phyloP scores from a whole-genome alignment of 345 rosid species.

The Gossypium stocksii region DNA sequence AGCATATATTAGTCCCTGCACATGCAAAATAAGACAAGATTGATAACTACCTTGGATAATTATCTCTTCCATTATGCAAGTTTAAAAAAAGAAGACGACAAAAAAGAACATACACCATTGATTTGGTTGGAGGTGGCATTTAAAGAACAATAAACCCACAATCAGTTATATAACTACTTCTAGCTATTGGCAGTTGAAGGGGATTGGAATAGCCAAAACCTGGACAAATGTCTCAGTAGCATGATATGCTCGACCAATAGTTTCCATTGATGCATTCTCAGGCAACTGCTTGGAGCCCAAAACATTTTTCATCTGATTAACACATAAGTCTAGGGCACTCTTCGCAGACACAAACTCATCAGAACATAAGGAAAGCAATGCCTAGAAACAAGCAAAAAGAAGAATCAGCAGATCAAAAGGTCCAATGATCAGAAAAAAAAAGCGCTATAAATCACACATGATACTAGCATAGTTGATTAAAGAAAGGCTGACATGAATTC shows the following conservation, averaged over 20 bases:
- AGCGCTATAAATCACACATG: not conserved
- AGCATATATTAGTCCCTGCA: constrained; percentile 82
- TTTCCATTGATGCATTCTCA: constrained; percentile 85
- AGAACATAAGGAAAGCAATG: constrained; percentile 80
- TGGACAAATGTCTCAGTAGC: constrained; percentile 88
- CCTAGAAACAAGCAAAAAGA: constrained; percentile 45
- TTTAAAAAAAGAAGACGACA: not conserved
- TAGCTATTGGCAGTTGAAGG: not conserved
- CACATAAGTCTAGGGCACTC: constrained; percentile 74
- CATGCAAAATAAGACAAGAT: constrained; percentile 18
- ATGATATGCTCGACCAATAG: constrained; percentile 84
- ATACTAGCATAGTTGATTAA: not conserved
- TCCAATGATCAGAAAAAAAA: not conserved
- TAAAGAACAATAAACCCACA: constrained; percentile 1
- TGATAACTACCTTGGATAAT: constrained; percentile 1
- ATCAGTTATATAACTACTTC: not conserved
- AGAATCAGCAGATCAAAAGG: constrained; percentile 7
- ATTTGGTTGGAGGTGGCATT: not conserved
- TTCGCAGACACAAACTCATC: constrained; percentile 89
- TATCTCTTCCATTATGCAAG: not conserved
- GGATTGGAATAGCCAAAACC: constrained; percentile 35
- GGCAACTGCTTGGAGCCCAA: constrained; percentile 78
- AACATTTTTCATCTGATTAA: constrained; percentile 77
- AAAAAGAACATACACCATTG: not conserved
- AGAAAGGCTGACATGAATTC: not conserved